A percentile compares a stretch with the other conserved stretches of the same genome.
phyloP scores from a whole-genome alignment of 176 grass and related monocot genomes.

The Canna indica region DNA sequence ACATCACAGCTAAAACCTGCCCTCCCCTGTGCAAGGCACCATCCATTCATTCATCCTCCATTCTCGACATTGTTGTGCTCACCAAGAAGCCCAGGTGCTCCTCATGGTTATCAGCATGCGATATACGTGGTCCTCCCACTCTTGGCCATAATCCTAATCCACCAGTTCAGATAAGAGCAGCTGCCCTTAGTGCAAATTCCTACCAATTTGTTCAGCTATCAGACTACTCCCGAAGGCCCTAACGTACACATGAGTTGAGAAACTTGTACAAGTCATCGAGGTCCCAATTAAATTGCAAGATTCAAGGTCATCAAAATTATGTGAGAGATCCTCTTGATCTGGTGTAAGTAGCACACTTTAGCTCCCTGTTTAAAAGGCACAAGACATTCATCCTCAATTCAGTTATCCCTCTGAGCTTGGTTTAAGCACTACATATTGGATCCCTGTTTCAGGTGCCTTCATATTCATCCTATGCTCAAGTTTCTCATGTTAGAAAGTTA shows the following conservation, averaged over 20 bases:
- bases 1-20: not conserved
- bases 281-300: not conserved
- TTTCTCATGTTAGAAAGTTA: too few relatives aligned
- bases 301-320: too few relatives aligned
- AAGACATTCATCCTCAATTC: too few relatives aligned
- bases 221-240: not conserved
- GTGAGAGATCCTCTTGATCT: not conserved
- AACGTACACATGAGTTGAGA: too few relatives aligned
- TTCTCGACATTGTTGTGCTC: not conserved
- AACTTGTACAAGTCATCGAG: not conserved
- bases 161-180: not conserved
- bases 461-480: too few relatives aligned
- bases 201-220: not conserved
- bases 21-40: not conserved
- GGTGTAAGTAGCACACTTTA: not conserved
- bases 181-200: not conserved
- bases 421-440: too few relatives aligned
- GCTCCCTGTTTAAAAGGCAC: too few relatives aligned
- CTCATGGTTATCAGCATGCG: not conserved
- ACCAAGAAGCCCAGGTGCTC: not conserved
- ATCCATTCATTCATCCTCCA: not conserved
- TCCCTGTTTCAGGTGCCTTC: too few relatives aligned
- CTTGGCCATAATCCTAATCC: not conserved
- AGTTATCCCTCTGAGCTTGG: too few relatives aligned
- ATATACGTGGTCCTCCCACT: not conserved